Conservation (phyloP, 2,329 filamentous ascomycete genomes). For the Ophiostoma australiae region DNA sequence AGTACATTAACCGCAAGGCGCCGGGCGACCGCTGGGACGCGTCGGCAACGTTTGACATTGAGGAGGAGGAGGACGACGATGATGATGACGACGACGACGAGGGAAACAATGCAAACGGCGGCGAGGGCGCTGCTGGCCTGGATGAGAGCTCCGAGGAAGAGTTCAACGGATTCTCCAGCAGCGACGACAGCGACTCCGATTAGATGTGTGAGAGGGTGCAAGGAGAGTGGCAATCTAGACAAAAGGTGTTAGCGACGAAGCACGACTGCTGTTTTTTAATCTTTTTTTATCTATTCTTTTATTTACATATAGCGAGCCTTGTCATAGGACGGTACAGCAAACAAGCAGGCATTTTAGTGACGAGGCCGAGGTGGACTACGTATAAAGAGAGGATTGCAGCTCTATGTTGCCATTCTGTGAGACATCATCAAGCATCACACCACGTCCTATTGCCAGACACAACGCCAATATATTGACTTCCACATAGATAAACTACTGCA, state of each 20-base stretch:
- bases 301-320: not conserved
- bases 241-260: conserved; percentile 11
- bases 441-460: too few species aligned
- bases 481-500: too few species aligned
- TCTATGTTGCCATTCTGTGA: not conserved
- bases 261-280: conserved; percentile 1
- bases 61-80: conserved; percentile 47
- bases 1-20: conserved; percentile 81
- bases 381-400: not conserved
- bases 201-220: conserved; percentile 11
- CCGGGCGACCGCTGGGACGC: conserved; percentile 92
- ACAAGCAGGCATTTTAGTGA: not conserved
- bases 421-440: not conserved
- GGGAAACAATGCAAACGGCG: conserved; percentile 29
- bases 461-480: too few species aligned
- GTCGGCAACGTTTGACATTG: conserved; percentile 70
- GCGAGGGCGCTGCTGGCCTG: conserved; percentile 34
- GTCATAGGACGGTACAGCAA: not conserved
- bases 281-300: not conserved
- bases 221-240: not conserved
- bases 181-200: conserved; percentile 38
- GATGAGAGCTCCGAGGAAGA: conserved; percentile 50
- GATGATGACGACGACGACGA: conserved; percentile 44
- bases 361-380: not conserved
- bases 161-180: conserved; percentile 54